Conservation (phyloP, 306 rosid genomes). For the Rubus idaeus region DNA sequence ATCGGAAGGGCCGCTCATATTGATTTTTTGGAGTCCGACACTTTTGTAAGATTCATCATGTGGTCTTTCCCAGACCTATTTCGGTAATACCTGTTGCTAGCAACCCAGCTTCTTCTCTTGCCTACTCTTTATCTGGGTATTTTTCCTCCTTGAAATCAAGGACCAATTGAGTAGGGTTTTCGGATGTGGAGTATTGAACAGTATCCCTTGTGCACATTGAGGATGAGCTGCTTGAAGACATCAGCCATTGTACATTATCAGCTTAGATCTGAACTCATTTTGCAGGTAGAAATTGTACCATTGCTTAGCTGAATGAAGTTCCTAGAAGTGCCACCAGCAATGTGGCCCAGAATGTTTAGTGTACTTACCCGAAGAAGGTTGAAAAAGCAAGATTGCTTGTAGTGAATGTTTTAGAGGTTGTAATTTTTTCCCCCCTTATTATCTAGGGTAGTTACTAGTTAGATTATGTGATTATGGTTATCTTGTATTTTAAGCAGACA, state of each 20-base stretch:
- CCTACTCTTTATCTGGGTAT: constrained; percentile 2
- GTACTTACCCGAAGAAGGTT: neutral
- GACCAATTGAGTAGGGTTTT: constrained; percentile 4
- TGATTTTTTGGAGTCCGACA: constrained; percentile 84
- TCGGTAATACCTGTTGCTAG: constrained; percentile 32
- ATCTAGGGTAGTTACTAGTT: constrained; percentile 20
- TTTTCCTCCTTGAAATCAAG: neutral
- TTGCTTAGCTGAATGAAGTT: constrained; percentile 14
- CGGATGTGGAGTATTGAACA: neutral
- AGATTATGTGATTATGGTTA: constrained; percentile 19
- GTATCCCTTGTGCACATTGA: neutral
- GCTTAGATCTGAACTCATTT: constrained; percentile 22
- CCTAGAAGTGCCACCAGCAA: neutral
- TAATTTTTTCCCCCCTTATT: constrained; percentile 19
- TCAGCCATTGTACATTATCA: constrained; percentile 28
- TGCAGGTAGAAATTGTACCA: constrained; percentile 14
- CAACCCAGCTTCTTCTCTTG: constrained; percentile 21
- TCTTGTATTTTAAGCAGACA: constrained; percentile 2
- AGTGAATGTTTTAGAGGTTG: constrained; percentile 17
- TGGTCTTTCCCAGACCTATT: constrained; percentile 92
- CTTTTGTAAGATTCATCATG: constrained; percentile 73
- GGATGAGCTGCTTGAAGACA: constrained; percentile 17
- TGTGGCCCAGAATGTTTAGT: neutral
- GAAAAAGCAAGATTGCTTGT: constrained; percentile 1
- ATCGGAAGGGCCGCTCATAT: constrained; percentile 93